Evolutionary conservation across 805 yeast genomes (phyloP).

Genomic region (Myxozyma udenii): DNA sequence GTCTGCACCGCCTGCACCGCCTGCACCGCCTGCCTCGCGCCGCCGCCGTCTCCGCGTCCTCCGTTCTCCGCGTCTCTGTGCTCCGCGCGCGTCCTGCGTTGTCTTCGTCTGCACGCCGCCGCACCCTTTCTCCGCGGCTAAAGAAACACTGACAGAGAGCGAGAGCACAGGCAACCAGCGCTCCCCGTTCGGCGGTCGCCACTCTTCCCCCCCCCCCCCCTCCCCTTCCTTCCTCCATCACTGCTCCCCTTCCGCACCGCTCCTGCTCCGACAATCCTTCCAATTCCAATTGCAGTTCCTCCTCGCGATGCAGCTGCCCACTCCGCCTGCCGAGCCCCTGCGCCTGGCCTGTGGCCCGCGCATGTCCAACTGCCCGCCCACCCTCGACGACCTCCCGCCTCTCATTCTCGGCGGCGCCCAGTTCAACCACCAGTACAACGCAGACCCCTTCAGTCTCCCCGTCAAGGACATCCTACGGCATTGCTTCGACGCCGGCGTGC

Average conservation of each 20-base stretch:
- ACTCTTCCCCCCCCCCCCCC: too few species aligned
- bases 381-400: constrained; percentile 38
- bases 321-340: constrained; percentile 20
- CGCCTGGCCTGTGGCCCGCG: constrained; percentile 13
- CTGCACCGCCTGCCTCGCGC: too few species aligned
- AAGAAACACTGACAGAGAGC: too few species aligned
- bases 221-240: neutral
- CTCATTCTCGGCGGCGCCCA: constrained; percentile 85
- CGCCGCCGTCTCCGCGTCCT: too few species aligned
- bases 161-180: too few species aligned
- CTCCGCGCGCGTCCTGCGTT: too few species aligned
- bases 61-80: too few species aligned
- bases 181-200: too few species aligned
- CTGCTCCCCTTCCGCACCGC: neutral
- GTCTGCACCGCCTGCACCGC: too few species aligned
- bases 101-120: too few species aligned
- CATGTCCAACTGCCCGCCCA: constrained; percentile 6
- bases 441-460: constrained; percentile 60
- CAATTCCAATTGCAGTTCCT: neutral
- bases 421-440: constrained; percentile 75
- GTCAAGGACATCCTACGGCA: constrained; percentile 52
- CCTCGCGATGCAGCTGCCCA: constrained; percentile 10
- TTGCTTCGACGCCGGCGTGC: constrained; percentile 67
- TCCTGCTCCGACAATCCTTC: neutral
- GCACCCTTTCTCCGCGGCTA: too few species aligned